phyloP scores from a whole-genome alignment of 2,329 filamentous ascomycete genomes.

The Xylariales sp. region DNA sequence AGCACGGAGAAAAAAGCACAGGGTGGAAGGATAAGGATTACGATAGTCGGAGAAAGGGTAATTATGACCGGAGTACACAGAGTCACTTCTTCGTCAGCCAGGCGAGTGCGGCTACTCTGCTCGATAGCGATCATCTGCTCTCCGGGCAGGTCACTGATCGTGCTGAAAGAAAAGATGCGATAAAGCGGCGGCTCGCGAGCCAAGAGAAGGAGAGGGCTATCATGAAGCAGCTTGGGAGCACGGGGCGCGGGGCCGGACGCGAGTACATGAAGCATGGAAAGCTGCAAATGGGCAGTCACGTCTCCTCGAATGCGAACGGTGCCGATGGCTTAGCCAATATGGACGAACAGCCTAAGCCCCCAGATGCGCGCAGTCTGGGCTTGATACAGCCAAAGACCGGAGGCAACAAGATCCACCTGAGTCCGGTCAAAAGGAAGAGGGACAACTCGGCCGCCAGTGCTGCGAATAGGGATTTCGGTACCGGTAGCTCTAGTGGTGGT shows the following conservation, averaged over 20 bases:
- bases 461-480: slow-evolving; percentile 22
- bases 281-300: slow-evolving; percentile 10
- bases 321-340: slow-evolving; percentile 2
- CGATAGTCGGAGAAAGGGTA: slow-evolving; percentile 25
- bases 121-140: slow-evolving; percentile 55
- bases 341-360: slow-evolving; percentile 26
- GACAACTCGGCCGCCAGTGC: slow-evolving; percentile 33
- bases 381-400: slow-evolving; percentile 33
- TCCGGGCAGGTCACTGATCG: slow-evolving; percentile 47
- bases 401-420: slow-evolving; percentile 47
- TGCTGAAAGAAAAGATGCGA: slow-evolving; percentile 59
- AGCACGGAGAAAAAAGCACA: slow-evolving; percentile 20
- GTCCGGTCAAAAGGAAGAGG: slow-evolving; percentile 59
- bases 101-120: slow-evolving; percentile 52
- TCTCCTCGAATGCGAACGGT: slow-evolving; percentile 4
- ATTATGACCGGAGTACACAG: slow-evolving; percentile 56
- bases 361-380: slow-evolving; percentile 42
- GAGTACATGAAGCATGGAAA: slow-evolving; percentile 57
- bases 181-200: slow-evolving; percentile 59
- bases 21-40: slow-evolving; percentile 23
- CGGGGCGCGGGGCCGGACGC: slow-evolving; percentile 61
- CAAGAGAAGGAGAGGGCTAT: slow-evolving; percentile 71
- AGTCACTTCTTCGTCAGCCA: slow-evolving; percentile 50
- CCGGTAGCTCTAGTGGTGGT: slow-evolving; percentile 23
- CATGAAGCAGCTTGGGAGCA: slow-evolving; percentile 59